Conservation (phyloP, 495 filamentous ascomycete genomes). For the Astrocystis sublimbata region DNA sequence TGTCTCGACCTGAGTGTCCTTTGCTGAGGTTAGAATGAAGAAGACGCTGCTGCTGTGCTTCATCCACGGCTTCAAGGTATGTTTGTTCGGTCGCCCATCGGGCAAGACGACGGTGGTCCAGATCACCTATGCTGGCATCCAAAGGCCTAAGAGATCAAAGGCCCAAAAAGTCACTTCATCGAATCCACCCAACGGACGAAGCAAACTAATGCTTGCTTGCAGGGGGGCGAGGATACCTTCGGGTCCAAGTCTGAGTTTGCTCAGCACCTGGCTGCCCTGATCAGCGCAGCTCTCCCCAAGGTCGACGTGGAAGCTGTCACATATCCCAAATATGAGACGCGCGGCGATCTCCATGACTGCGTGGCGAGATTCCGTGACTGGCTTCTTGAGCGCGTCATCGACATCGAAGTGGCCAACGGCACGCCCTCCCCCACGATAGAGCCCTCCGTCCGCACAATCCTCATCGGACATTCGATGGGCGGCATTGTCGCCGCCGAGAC, state of each 20-base stretch:
- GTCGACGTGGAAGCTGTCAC: slow-evolving; percentile 68
- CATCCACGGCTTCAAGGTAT: slow-evolving; percentile 96
- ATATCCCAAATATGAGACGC: slow-evolving; percentile 91
- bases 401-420: slow-evolving; percentile 81
- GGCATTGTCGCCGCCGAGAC: slow-evolving; percentile 94
- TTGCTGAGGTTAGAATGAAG: slow-evolving; percentile 63
- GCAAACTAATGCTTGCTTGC: slow-evolving; percentile 6
- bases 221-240: slow-evolving; percentile 92
- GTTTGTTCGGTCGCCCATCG: too few species aligned
- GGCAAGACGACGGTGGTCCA: too few species aligned
- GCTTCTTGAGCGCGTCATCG: slow-evolving; percentile 90
- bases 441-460: slow-evolving; percentile 78
- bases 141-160: background rate
- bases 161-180: background rate
- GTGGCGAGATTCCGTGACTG: slow-evolving; percentile 85
- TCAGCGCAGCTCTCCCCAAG: slow-evolving; percentile 71
- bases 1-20: background rate
- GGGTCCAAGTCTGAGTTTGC: slow-evolving; percentile 63
- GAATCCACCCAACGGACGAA: background rate
- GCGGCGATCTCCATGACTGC: slow-evolving; percentile 80
- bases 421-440: slow-evolving; percentile 87
- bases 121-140: background rate
- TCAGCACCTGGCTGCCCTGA: slow-evolving; percentile 67
- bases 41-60: slow-evolving; percentile 90
- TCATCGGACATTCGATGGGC: slow-evolving; percentile 95